Evolutionary conservation across 208 protist species (phyloP), one percentile per base, ranked within the genome.

Genomic region (Trypanosoma boissoni): DNA sequence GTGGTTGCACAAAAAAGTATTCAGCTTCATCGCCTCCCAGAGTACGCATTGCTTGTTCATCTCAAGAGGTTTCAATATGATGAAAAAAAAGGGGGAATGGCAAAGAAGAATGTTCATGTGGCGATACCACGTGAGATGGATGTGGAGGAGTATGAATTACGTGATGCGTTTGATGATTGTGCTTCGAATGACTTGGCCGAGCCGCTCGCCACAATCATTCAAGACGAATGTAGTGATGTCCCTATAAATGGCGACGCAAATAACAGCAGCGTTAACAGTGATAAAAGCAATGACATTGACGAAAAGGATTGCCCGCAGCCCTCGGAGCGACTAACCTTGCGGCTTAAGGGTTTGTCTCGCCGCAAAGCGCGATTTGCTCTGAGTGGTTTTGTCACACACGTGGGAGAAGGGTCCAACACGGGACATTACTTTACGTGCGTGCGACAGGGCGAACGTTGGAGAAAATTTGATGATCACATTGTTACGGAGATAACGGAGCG

Each of bases 401-500:
- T 90, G 23, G 93, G 93, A 14, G 70, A 80, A 32, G 84, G 82
- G 6, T 84, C 88, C 2, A 86, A 80, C 56, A 49, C 74, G 20
- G 93, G 93, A 3, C 93, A 97, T 64, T 97, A 97, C 72, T 86
- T 95, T 54, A 88, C 84, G n/a, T 89, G 92, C 45, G 77, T 94
- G 8, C 82, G 85, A 20, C 84, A 86, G 53, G 77, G 76, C 21
- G 72, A 64, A 24, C 74, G 86, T 39, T 97, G 93, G 91, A 66
- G 81, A 21, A 58, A 80, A n/a, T 96, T 96, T 62, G 88, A 97
- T 64, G 93, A 97, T 65, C 80, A 90, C 20, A 72, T 41, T 1
- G 90, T 97, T 2, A 74, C 79, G 8, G 65, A 67, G 10, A 76
- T 96, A 59, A 79, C 80, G 10, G 87, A 92, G 64, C 64, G 83